phyloP scores from a whole-genome alignment of 352 stramenopile species.

The Achlya hypogyna region DNA sequence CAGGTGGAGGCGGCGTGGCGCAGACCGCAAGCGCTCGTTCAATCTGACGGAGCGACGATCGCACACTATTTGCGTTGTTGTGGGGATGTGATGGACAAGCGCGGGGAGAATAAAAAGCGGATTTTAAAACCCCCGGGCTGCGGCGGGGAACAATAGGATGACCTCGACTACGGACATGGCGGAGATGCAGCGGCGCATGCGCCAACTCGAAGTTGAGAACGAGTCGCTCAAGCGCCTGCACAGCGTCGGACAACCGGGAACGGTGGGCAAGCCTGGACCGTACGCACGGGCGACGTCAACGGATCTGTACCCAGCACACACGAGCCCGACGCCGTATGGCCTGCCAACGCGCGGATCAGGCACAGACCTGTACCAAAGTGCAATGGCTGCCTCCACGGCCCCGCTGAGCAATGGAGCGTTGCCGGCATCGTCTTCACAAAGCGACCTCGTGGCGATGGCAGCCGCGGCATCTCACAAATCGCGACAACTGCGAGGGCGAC shows the following conservation, averaged over 20 bases:
- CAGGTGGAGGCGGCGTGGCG: no score
- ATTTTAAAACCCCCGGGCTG: background rate
- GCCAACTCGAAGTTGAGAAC: background rate
- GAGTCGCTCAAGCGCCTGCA: background rate
- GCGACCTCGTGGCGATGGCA: constrained; percentile 3
- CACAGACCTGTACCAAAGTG: background rate
- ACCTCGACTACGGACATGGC: background rate
- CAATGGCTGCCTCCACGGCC: background rate
- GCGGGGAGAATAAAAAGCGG: background rate
- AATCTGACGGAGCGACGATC: background rate
- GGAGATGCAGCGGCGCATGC: background rate
- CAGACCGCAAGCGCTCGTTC: no score
- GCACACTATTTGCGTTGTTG: background rate
- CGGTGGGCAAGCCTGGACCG: background rate
- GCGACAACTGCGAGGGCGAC: background rate
- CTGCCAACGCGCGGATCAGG: background rate
- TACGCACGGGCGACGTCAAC: background rate
- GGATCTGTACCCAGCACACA: background rate
- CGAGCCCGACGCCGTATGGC: background rate
- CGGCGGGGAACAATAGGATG: background rate
- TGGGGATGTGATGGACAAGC: background rate
- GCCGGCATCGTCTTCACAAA: background rate
- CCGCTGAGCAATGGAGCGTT: background rate
- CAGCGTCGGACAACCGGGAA: background rate
- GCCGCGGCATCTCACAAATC: constrained; percentile 8